phyloP scores from a whole-genome alignment of 768 basidiomycete genomes.

The Hebeloma cylindrosporum region DNA sequence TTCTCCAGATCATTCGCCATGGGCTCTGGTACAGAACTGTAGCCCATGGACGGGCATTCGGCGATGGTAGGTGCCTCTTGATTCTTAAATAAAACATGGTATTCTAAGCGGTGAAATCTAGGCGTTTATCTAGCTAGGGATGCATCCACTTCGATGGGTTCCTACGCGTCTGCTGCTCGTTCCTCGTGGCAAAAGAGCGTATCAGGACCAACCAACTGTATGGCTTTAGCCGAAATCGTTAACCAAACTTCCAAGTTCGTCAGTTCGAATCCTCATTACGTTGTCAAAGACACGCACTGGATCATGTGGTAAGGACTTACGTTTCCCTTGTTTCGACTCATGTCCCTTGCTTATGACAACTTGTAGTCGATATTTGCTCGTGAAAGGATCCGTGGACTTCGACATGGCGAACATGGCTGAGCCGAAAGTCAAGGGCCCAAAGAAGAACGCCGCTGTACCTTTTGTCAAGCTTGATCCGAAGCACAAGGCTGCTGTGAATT shows the following conservation, averaged over 20 bases:
- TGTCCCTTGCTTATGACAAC: not conserved
- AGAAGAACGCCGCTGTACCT: constrained; percentile 27
- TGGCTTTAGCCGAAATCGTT: constrained; percentile 65
- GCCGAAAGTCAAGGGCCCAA: constrained; percentile 15
- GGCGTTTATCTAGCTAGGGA: constrained; percentile 73
- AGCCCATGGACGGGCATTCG: constrained; percentile 60
- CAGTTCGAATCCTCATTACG: constrained; percentile 51
- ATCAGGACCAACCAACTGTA: constrained; percentile 46
- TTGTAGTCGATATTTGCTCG: constrained; percentile 60
- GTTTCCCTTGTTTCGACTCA: not conserved
- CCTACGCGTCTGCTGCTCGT: constrained; percentile 38
- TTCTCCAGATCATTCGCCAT: constrained; percentile 62
- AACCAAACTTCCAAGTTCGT: constrained; percentile 59
- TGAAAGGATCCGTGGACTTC: constrained; percentile 34
- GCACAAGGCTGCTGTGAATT: constrained; percentile 41
- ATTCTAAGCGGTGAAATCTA: no score
- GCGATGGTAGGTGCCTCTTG: constrained; percentile 57
- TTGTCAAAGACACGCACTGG: constrained; percentile 66
- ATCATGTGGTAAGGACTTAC: constrained; percentile 55
- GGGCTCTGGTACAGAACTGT: constrained; percentile 64
- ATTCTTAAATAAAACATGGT: no score
- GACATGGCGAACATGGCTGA: constrained; percentile 10
- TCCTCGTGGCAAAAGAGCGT: constrained; percentile 53
- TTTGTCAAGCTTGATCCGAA: constrained; percentile 50
- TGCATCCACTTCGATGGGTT: constrained; percentile 44